These are phyloP conservation scores for Glaciozyma martinii DNA, from an alignment of 768 basidiomycete genomes.

Conservation along the genomic window DNA sequence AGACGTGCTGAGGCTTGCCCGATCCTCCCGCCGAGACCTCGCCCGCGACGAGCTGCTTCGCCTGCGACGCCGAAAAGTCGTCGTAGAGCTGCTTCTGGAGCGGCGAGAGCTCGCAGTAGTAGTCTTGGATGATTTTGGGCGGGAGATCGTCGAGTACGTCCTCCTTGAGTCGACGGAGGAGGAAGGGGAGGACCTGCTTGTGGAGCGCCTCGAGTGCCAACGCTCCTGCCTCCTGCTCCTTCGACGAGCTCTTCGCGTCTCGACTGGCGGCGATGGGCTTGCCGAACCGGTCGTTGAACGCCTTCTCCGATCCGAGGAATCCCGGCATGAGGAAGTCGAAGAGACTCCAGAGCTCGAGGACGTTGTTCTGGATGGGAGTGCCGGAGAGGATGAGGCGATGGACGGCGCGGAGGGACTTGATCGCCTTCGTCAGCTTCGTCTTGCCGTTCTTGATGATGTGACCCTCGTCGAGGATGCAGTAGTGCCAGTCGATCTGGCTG, in stretches of 20 bases:
- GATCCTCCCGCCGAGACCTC: slow-evolving; percentile 37
- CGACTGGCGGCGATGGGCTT: slow-evolving; percentile 91
- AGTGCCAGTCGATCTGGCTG: slow-evolving; percentile 72
- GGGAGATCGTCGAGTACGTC: slow-evolving; percentile 92
- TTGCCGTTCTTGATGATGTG: slow-evolving; percentile 99
- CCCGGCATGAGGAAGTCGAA: slow-evolving; percentile 99
- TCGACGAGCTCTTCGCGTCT: slow-evolving; percentile 74
- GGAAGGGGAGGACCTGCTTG: slow-evolving; percentile 97
- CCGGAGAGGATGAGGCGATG: slow-evolving; percentile 93
- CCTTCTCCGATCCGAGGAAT: slow-evolving; percentile 87
- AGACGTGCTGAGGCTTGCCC: slow-evolving; percentile 55
- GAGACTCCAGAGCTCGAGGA: slow-evolving; percentile 93
- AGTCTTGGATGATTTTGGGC: slow-evolving; percentile 99
- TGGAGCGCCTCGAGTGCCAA: slow-evolving; percentile 90
- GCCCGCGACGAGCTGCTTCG: slow-evolving; percentile 45
- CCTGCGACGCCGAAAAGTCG: slow-evolving; percentile 73
- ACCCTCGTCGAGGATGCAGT: slow-evolving; percentile 95
- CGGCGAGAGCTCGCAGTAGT: slow-evolving; percentile 93
- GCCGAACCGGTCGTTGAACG: slow-evolving; percentile 90
- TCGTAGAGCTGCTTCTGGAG: slow-evolving; percentile 91
- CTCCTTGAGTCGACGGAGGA: slow-evolving; percentile 91
- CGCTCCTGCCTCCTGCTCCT: slow-evolving; percentile 88
- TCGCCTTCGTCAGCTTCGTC: slow-evolving; percentile 92
- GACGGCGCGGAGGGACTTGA: slow-evolving; percentile 79
- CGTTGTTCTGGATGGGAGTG: slow-evolving; percentile 98